These are phyloP conservation scores for Candida golubevii DNA, from an alignment of 805 yeast genomes.

Conservation along the genomic window DNA sequence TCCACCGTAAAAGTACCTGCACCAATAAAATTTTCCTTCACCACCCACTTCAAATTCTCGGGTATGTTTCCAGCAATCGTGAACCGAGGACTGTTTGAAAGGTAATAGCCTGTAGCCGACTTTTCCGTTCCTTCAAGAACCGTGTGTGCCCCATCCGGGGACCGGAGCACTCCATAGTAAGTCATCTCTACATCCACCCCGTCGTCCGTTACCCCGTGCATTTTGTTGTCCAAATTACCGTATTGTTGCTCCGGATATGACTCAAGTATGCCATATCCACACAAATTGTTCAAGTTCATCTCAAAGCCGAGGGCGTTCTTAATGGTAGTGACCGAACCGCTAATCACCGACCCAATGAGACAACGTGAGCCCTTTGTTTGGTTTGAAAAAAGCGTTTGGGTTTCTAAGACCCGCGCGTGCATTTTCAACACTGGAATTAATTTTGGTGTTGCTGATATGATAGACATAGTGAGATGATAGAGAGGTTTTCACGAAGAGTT, in stretches of 20 bases:
- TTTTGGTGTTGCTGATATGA: neutral
- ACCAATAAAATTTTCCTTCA: neutral
- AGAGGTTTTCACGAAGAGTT: neutral
- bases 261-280: neutral
- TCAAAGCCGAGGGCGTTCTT: neutral
- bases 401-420: neutral
- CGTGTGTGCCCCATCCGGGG: neutral
- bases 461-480: neutral
- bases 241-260: neutral
- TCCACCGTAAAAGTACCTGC: neutral
- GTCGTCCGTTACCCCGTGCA: neutral
- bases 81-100: neutral
- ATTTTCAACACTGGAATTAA: neutral
- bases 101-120: neutral
- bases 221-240: neutral
- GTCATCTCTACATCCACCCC: neutral
- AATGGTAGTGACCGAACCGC: neutral
- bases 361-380: neutral
- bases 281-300: neutral
- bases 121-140: neutral
- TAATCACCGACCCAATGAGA: neutral
- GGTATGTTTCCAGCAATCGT: neutral
- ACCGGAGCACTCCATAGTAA: neutral
- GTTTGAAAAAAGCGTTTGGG: neutral
- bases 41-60: neutral